These are phyloP conservation scores for Candida frijolesensis DNA, from an alignment of 1,139 yeast species.

Conservation along the genomic window DNA sequence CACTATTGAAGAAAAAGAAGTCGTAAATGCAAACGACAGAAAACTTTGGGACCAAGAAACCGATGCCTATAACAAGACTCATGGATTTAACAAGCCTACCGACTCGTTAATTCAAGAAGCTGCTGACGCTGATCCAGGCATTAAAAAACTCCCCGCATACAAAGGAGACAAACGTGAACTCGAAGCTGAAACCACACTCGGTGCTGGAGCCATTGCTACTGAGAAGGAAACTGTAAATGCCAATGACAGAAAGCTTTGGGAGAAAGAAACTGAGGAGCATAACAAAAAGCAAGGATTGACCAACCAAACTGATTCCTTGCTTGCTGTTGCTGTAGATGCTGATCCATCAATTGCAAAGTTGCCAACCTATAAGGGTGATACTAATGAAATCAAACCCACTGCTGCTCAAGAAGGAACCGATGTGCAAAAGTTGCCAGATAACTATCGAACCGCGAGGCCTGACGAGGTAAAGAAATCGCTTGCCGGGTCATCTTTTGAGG, in stretches of 20 bases:
- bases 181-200: slow-evolving; percentile 7
- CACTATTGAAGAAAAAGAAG: slow-evolving; percentile 4
- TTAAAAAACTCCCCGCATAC: slow-evolving; percentile 23
- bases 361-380: slow-evolving; percentile 18
- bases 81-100: slow-evolving; percentile 25
- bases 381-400: slow-evolving; percentile 13
- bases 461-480: slow-evolving; percentile 9
- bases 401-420: slow-evolving; percentile 5
- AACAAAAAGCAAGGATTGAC: slow-evolving; percentile 31
- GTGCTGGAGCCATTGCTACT: slow-evolving; percentile 7
- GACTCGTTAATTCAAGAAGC: slow-evolving; percentile 33
- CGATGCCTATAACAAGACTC: slow-evolving; percentile 30
- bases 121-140: slow-evolving; percentile 24
- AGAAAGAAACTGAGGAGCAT: slow-evolving; percentile 27
- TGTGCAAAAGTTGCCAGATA: slow-evolving; percentile 13
- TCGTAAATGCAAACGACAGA: slow-evolving; percentile 6
- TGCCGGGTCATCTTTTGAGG: slow-evolving; percentile 1
- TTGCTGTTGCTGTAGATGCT: slow-evolving; percentile 30
- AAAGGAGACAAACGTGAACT: slow-evolving; percentile 10
- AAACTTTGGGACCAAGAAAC: slow-evolving; percentile 23
- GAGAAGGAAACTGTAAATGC: slow-evolving; percentile 13
- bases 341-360: slow-evolving; percentile 24
- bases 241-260: slow-evolving; percentile 16
- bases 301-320: slow-evolving; percentile 27
- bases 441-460: slow-evolving; percentile 11